A percentile compares a stretch with the other conserved stretches of the same genome.
These are phyloP conservation scores for Cystoderma amianthinum DNA, from an alignment of 768 basidiomycete genomes.

Conservation along the genomic window DNA sequence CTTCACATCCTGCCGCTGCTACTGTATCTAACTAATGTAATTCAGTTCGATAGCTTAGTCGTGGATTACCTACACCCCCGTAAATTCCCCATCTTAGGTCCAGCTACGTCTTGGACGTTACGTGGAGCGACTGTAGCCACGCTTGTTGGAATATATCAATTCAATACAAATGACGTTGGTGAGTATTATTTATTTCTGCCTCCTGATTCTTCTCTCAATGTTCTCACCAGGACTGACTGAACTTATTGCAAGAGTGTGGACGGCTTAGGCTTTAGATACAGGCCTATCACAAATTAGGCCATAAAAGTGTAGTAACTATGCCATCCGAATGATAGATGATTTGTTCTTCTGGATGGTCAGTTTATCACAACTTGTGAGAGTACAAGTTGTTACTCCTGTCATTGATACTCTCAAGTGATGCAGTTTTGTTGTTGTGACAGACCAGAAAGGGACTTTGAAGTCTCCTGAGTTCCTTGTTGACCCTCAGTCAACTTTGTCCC, in stretches of 20 bases:
- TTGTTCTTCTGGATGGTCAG: too few relatives aligned
- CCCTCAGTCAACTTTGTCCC: conserved; percentile 19
- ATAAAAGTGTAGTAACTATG: too few relatives aligned
- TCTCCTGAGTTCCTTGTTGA: conserved; percentile 21
- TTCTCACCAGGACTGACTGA: conserved; percentile 68
- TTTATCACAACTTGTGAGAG: too few relatives aligned
- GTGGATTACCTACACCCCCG: conserved; percentile 91
- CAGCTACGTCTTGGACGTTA: conserved; percentile 65
- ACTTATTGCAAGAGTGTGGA: conserved; percentile 77
- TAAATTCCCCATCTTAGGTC: conserved; percentile 86
- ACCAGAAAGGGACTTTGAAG: not conserved
- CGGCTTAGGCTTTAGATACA: conserved; percentile 48
- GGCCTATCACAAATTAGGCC: too few relatives aligned
- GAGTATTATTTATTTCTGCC: conserved; percentile 20
- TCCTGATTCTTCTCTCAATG: not conserved
- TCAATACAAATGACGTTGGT: conserved; percentile 99
- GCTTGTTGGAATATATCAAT: conserved; percentile 90
- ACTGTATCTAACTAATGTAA: not conserved
- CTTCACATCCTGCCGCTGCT: too few relatives aligned
- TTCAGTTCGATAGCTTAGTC: conserved; percentile 66
- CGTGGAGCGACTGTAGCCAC: conserved; percentile 73
- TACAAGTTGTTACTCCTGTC: too few relatives aligned
- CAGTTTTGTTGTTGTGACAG: not conserved
- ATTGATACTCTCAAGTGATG: not conserved
- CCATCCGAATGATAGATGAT: too few relatives aligned